Evolutionary conservation across 257 asterid genomes (phyloP).

Genomic region (Solanum rostratum): DNA sequence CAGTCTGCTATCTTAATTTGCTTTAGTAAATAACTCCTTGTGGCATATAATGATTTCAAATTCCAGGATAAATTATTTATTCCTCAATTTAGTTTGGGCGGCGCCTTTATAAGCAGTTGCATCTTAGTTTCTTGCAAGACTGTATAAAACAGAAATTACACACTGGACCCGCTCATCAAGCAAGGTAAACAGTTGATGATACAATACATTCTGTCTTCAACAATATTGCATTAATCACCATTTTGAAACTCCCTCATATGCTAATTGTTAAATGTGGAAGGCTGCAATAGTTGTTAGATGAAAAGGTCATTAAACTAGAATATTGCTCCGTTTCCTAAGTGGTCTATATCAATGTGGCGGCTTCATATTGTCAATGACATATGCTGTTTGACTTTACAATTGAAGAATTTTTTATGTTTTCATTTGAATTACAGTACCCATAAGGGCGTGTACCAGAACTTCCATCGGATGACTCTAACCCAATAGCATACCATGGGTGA

Average conservation of each 20-base stretch:
- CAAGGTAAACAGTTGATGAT: background rate
- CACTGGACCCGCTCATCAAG: background rate
- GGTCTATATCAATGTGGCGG: background rate
- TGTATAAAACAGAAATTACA: background rate
- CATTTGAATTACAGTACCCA: constrained; percentile 14
- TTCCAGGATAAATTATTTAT: background rate
- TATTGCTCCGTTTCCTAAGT: background rate
- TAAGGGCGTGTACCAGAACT: background rate
- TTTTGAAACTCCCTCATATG: background rate
- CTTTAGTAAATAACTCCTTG: background rate
- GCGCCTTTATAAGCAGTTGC: background rate
- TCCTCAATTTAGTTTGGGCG: background rate
- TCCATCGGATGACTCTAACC: constrained; percentile 42
- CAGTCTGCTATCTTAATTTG: background rate
- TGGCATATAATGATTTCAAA: background rate
- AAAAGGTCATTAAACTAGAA: background rate
- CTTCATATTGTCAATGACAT: background rate
- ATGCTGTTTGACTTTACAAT: background rate
- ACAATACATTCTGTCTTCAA: background rate
- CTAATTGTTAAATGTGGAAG: background rate
- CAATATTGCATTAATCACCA: background rate
- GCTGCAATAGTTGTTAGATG: background rate
- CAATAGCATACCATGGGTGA: constrained; percentile 15
- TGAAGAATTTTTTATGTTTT: constrained; percentile 25
- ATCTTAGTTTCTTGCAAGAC: background rate